Evolutionary conservation across 306 rosid genomes (phyloP).

Genomic region (Inga leiocalycina): DNA sequence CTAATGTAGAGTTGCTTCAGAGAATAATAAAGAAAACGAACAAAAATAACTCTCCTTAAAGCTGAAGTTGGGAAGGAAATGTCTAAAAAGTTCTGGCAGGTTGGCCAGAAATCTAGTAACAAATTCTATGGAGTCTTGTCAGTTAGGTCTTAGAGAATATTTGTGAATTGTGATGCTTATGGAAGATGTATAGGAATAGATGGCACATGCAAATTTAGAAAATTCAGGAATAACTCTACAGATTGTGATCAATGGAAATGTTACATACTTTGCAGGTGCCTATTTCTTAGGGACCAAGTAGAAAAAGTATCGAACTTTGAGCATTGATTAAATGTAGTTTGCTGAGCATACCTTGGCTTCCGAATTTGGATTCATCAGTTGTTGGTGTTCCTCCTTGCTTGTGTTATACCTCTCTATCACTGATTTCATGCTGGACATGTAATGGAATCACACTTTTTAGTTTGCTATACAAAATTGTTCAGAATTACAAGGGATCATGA

Average conservation of each 20-base stretch:
- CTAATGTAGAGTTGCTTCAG: neutral
- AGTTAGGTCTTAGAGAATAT: neutral
- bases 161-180: constrained; percentile 4
- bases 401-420: constrained; percentile 58
- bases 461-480: neutral
- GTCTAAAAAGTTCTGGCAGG: neutral
- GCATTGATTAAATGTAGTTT: constrained; percentile 17
- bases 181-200: constrained; percentile 7
- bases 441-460: constrained; percentile 22
- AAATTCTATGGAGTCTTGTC: neutral
- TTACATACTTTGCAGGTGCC: neutral
- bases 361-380: constrained; percentile 55
- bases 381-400: constrained; percentile 60
- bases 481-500: constrained; percentile 10
- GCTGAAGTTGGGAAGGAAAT: neutral
- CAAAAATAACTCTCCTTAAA: neutral
- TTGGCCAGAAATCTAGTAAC: neutral
- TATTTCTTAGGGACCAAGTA: neutral
- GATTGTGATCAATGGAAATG: neutral
- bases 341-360: constrained; percentile 62
- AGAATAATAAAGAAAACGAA: neutral
- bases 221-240: neutral
- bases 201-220: neutral
- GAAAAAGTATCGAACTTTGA: neutral
- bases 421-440: constrained; percentile 63